Conservation (phyloP, 2,329 filamentous ascomycete genomes). For the Plenodomus tracheiphilus region DNA sequence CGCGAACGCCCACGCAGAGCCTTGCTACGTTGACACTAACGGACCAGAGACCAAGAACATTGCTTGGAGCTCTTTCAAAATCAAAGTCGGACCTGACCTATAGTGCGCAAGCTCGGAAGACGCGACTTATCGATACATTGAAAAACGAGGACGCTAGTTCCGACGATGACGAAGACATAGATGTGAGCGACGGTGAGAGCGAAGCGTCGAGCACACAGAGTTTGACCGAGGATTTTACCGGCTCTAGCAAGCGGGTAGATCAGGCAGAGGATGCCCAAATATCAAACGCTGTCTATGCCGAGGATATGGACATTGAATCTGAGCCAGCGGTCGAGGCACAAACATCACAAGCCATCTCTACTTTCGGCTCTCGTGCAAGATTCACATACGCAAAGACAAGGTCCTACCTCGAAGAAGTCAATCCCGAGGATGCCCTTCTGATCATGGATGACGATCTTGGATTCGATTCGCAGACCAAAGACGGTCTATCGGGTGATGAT, state of each 20-base stretch:
- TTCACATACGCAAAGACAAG: conserved; percentile 64
- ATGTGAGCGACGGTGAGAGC: conserved; percentile 25
- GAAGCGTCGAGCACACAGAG: not conserved
- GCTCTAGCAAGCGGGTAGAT: not conserved
- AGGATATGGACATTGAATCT: conserved; percentile 26
- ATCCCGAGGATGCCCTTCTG: conserved; percentile 46
- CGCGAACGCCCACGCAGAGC: conserved; percentile 35
- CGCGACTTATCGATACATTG: conserved; percentile 38
- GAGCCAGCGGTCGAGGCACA: conserved; percentile 26
- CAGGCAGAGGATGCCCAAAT: not conserved
- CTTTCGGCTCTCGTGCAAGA: conserved; percentile 41
- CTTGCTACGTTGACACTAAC: conserved; percentile 37
- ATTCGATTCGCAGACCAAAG: conserved; percentile 18
- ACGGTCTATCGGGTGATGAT: conserved; percentile 49
- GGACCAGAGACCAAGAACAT: conserved; percentile 24
- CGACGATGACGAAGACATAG: conserved; percentile 29
- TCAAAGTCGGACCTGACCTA: conserved; percentile 40
- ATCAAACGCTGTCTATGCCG: not conserved
- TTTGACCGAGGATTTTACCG: not conserved
- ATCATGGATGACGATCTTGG: conserved; percentile 32
- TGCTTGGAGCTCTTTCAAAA: conserved; percentile 27
- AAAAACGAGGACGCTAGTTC: conserved; percentile 29
- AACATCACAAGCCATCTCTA: conserved; percentile 25
- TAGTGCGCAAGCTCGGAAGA: conserved; percentile 26
- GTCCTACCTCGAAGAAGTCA: conserved; percentile 61